Conservation (phyloP, 169 alveolate species). For the Ichthyophthirius multifiliis region DNA sequence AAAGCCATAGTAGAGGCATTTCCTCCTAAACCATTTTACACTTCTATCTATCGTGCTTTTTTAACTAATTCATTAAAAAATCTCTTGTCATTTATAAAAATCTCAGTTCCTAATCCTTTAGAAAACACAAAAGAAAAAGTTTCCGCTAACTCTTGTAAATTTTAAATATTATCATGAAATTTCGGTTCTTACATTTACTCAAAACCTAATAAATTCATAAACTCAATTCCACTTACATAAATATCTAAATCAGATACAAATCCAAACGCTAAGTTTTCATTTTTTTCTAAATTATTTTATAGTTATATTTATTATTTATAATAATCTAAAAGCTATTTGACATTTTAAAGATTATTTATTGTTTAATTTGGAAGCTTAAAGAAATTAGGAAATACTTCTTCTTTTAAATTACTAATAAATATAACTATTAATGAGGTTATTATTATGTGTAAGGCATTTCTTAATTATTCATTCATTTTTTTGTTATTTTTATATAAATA, state of each 20-base stretch:
- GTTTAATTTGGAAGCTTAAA: too few species aligned
- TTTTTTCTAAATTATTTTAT: too few species aligned
- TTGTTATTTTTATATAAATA: too few species aligned
- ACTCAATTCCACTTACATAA: background rate
- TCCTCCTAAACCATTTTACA: background rate
- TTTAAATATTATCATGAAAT: background rate
- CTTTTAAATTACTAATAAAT: too few species aligned
- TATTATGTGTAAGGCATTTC: too few species aligned
- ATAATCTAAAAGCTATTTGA: too few species aligned
- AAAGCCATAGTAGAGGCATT: slow-evolving; percentile 5
- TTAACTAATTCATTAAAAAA: background rate
- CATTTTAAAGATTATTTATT: too few species aligned
- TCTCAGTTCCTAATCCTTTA: background rate
- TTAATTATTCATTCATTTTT: too few species aligned
- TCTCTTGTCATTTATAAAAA: background rate
- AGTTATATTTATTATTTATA: too few species aligned
- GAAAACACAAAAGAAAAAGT: background rate
- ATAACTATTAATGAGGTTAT: too few species aligned
- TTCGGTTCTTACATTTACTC: background rate
- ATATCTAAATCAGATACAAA: slow-evolving; percentile 2
- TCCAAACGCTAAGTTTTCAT: background rate
- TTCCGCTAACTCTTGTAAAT: background rate
- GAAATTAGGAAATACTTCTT: too few species aligned
- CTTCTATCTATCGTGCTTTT: background rate
- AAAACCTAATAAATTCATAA: background rate